Conservation (phyloP, 2,329 filamentous ascomycete genomes). For the Fusarium brevicatenulatum region DNA sequence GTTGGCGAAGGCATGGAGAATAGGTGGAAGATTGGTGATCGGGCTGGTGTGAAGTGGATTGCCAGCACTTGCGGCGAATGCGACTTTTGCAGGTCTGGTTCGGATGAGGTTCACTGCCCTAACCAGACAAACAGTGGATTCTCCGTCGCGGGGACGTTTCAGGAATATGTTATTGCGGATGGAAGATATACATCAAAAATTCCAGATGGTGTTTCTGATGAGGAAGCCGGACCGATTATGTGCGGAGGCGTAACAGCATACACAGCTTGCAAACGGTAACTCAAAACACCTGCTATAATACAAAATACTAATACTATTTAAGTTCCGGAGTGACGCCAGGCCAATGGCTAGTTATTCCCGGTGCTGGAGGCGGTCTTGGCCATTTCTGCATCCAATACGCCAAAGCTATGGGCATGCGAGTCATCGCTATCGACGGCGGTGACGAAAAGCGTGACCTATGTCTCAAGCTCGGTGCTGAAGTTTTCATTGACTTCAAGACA, state of each 20-base stretch:
- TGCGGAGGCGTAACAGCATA: conserved; percentile 87
- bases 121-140: conserved; percentile 82
- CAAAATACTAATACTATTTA: accelerated
- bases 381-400: conserved; percentile 83
- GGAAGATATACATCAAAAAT: conserved; percentile 82
- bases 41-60: conserved; percentile 89
- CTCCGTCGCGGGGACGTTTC: conserved; percentile 88
- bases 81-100: conserved; percentile 76
- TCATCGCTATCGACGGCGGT: conserved; percentile 82
- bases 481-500: conserved; percentile 81
- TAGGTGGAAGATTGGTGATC: conserved; percentile 76
- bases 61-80: conserved; percentile 85
- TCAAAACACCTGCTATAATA: accelerated
- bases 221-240: conserved; percentile 79
- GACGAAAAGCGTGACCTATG: conserved; percentile 79
- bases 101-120: conserved; percentile 82
- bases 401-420: conserved; percentile 83
- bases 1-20: conserved; percentile 78
- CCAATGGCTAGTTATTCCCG: conserved; percentile 81
- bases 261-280: conserved; percentile 78
- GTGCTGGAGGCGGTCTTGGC: conserved; percentile 84
- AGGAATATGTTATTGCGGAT: conserved; percentile 87
- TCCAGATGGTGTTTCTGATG: conserved; percentile 76
- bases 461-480: conserved; percentile 72
- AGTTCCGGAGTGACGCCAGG: conserved; percentile 73